These are phyloP conservation scores for Coelastrella sp. DNA, from an alignment of 139 green algal species.

Conservation along the genomic window DNA sequence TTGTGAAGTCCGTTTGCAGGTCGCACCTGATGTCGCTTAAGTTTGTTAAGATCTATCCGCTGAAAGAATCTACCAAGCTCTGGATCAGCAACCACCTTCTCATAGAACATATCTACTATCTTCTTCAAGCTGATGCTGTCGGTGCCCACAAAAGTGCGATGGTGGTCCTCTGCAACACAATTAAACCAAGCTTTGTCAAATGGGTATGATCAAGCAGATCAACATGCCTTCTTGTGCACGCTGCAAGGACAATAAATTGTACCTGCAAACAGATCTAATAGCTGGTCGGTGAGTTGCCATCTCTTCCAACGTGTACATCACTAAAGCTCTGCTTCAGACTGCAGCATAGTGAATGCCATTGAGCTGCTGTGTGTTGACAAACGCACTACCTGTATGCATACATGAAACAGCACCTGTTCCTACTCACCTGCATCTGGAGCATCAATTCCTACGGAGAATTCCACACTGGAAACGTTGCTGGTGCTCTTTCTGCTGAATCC, in stretches of 20 bases:
- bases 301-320: too few relatives aligned
- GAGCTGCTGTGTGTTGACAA: neutral
- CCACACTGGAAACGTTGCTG: neutral
- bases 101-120: constrained; percentile 49
- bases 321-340: too few relatives aligned
- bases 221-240: too few relatives aligned
- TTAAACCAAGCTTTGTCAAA: neutral
- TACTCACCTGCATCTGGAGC: constrained; percentile 33
- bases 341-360: too few relatives aligned
- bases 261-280: too few relatives aligned
- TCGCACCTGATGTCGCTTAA: constrained; percentile 44
- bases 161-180: neutral
- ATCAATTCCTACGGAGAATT: neutral
- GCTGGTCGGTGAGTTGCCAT: too few relatives aligned
- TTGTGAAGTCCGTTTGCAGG: too few relatives aligned
- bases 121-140: constrained; percentile 49
- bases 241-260: too few relatives aligned
- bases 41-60: constrained; percentile 32
- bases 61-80: constrained; percentile 11
- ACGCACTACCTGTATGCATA: neutral
- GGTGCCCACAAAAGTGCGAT: neutral
- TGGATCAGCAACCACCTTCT: constrained; percentile 26
- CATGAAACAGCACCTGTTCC: neutral
- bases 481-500: constrained; percentile 30
- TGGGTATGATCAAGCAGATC: neutral